These are phyloP conservation scores for Piper betle DNA, from an alignment of 164 flowering plant species.

Conservation along the genomic window DNA sequence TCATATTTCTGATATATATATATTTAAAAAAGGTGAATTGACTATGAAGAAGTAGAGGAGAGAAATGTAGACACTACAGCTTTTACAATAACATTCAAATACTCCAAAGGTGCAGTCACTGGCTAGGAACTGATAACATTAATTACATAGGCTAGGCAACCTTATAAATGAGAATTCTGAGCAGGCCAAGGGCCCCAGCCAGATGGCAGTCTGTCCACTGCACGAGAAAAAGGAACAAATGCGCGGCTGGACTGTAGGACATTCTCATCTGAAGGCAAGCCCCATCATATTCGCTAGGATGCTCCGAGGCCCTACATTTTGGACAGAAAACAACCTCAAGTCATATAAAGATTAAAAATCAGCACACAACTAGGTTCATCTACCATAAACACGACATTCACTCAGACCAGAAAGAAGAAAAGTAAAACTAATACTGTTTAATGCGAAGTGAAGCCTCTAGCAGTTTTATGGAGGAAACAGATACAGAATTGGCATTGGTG, in stretches of 20 bases:
- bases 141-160: constrained; percentile 10
- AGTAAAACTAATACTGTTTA: too few relatives aligned
- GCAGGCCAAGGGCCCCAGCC: constrained; percentile 76
- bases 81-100: too few relatives aligned
- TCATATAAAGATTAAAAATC: not conserved
- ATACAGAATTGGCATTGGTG: too few relatives aligned
- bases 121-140: not conserved
- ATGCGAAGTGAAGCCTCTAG: too few relatives aligned
- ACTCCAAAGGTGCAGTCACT: too few relatives aligned
- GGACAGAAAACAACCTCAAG: constrained; percentile 2
- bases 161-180: constrained; percentile 64
- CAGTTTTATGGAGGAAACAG: too few relatives aligned
- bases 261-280: constrained; percentile 92
- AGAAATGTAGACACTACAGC: not conserved
- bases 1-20: not conserved
- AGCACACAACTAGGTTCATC: not conserved
- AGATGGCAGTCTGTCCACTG: constrained; percentile 92
- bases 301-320: constrained; percentile 69
- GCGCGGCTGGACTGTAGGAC: constrained; percentile 89
- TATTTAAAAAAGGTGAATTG: too few relatives aligned
- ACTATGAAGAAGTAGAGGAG: not conserved
- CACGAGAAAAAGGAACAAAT: constrained; percentile 71
- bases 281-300: constrained; percentile 78
- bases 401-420: not conserved
- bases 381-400: not conserved